Base-by-base conservation (phyloP, 306 rosid genomes). In the Vicia sativa region DNA sequence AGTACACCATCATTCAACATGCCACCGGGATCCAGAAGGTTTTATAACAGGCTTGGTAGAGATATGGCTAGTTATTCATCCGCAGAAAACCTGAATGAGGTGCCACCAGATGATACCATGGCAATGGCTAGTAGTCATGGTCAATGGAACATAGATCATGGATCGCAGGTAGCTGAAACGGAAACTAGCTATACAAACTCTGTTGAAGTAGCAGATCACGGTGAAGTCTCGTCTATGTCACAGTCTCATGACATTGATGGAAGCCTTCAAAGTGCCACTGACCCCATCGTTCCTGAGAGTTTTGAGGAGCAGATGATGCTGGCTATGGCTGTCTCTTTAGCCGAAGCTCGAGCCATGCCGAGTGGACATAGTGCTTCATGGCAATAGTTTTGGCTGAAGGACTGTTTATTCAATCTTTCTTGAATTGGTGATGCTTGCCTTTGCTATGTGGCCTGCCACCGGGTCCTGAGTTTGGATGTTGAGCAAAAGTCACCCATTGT, bases 221-320 rank as follows among this genome's bases (percentile, higher is more conserved):
- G 80, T 57, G 73, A 75, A 28, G 62, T 83, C 12, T 76, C 83
- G 3, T 46, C 85, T 4, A 28, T 83, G 70, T 79, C 85, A 7
- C 77, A 11, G n/a, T 13, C 81, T 2, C 81, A 78, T 76, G 91
- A 81, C 57, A 71, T 79, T 19, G 96, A 84, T 37, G 83, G 82
- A 11, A 78, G 65, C 81, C 81, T 74, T 63, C 87, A 74, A 76
- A 82, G 74, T 76, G 60, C 68, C 37, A 65, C 82, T 11, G 74
- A 78, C 13, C 79, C 91, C 44, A 85, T 93, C 19, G 43, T 93
- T 72, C 99, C 99, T 0, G 97, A 84, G 84, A 91, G 87, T 73
- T 95, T 74, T 73, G 99, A 95, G 86, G 99, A 95, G 77, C 99
- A 95, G 85, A 95, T 90, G 91, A 88, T 95, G 99, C 80, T 95